Conservation (phyloP, 345 rosid genomes). For the Laguncularia racemosa region DNA sequence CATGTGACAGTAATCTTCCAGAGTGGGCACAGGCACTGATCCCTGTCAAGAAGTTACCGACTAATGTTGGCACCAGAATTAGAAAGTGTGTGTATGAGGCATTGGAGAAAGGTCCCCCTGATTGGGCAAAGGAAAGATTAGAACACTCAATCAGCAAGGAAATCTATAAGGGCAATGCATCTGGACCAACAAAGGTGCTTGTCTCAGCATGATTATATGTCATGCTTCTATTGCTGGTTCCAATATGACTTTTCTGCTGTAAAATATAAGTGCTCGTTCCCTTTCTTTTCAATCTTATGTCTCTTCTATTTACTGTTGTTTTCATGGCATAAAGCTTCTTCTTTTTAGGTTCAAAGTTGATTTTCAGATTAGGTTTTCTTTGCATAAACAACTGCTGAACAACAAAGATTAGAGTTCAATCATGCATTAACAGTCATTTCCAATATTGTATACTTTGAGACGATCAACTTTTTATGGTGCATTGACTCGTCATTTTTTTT, state of each 20-base stretch:
- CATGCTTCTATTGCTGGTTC: not conserved
- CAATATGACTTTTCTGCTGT: not conserved
- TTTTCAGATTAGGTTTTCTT: too few species aligned
- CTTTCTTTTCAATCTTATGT: too few species aligned
- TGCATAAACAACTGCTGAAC: too few species aligned
- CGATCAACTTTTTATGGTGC: too few species aligned
- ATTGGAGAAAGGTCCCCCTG: constrained; percentile 72
- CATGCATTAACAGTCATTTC: too few species aligned
- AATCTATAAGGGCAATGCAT: constrained; percentile 98
- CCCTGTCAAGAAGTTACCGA: constrained; percentile 93
- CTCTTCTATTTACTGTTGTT: too few species aligned
- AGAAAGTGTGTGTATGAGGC: constrained; percentile 89
- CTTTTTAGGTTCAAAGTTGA: too few species aligned
- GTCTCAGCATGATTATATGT: constrained; percentile 10
- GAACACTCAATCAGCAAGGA: constrained; percentile 93
- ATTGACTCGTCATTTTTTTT: too few species aligned
- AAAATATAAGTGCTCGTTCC: too few species aligned
- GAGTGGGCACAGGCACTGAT: constrained; percentile 82
- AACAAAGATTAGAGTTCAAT: too few species aligned
- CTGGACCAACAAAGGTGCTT: constrained; percentile 96
- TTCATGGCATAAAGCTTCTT: too few species aligned
- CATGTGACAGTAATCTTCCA: constrained; percentile 50
- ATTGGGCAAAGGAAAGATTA: constrained; percentile 81
- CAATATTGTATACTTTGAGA: too few species aligned
- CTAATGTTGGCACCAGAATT: constrained; percentile 98